These are phyloP conservation scores for Tylopilus cervinicoccineus DNA, from an alignment of 768 basidiomycete genomes.

Conservation along the genomic window DNA sequence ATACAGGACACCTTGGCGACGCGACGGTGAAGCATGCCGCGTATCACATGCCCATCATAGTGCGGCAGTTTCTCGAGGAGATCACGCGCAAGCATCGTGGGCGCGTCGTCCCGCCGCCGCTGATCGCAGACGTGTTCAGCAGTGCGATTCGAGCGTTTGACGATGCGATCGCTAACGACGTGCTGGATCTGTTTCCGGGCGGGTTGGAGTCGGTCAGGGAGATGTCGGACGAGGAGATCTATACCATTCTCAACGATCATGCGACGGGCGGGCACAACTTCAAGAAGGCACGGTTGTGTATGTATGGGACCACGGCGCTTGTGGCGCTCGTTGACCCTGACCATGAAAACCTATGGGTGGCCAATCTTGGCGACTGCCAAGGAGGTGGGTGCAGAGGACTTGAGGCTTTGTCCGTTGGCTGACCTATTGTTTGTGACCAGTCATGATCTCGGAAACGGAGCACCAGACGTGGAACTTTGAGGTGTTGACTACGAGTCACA, in stretches of 20 bases:
- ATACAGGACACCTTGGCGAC: slow-evolving; percentile 68
- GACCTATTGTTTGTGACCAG: slow-evolving; percentile 30
- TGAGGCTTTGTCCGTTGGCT: neutral
- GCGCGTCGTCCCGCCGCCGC: slow-evolving; percentile 40
- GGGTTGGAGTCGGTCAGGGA: slow-evolving; percentile 47
- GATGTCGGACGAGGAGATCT: slow-evolving; percentile 54
- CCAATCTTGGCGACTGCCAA: slow-evolving; percentile 79
- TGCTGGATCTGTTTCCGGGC: slow-evolving; percentile 56
- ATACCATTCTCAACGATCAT: slow-evolving; percentile 61
- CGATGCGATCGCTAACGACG: slow-evolving; percentile 62
- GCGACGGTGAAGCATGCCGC: slow-evolving; percentile 67
- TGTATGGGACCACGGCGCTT: slow-evolving; percentile 78
- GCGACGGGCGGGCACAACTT: slow-evolving; percentile 54
- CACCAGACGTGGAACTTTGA: slow-evolving; percentile 56
- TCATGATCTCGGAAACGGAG: slow-evolving; percentile 47
- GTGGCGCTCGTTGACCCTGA: slow-evolving; percentile 70
- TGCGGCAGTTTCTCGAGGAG: slow-evolving; percentile 53
- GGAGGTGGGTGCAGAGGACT: slow-evolving; percentile 46
- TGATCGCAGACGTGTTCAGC: slow-evolving; percentile 54
- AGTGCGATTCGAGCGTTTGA: slow-evolving; percentile 60
- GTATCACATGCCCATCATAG: slow-evolving; percentile 63
- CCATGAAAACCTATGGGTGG: slow-evolving; percentile 69
- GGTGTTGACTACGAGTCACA: slow-evolving; percentile 61
- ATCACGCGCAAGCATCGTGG: slow-evolving; percentile 36
- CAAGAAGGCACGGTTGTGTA: slow-evolving; percentile 63